Conservation (phyloP, 2,329 filamentous ascomycete species). For the Fusarium azukiicola region DNA sequence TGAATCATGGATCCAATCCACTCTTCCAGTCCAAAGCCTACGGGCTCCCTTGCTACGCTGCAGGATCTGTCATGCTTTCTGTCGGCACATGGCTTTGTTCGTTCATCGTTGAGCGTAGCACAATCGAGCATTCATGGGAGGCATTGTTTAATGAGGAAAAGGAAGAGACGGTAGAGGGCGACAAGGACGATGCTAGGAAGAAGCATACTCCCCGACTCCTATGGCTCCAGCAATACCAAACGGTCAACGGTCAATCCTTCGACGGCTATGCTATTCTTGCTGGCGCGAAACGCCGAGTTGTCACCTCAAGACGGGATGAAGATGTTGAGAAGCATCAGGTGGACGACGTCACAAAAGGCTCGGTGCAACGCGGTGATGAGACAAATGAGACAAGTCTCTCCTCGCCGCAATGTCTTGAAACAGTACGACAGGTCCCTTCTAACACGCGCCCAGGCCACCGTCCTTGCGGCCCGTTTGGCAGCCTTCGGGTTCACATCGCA, state of each 20-base stretch:
- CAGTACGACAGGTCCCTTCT: not conserved
- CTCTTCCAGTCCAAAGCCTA: not conserved
- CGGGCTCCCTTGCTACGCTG: slow-evolving; percentile 17
- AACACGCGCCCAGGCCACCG: not conserved
- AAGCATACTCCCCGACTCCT: not conserved
- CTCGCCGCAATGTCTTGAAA: not conserved
- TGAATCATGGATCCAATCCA: not conserved
- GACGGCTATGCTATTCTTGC: slow-evolving; percentile 10
- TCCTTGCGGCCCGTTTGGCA: not conserved
- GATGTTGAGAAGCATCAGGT: not conserved
- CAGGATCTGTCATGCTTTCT: slow-evolving; percentile 9
- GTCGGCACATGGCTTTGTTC: slow-evolving; percentile 15
- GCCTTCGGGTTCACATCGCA: not conserved
- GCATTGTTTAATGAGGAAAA: not conserved
- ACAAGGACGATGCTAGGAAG: no score
- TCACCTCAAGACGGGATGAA: not conserved
- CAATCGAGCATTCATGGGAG: slow-evolving; percentile 10
- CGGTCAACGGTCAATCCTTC: slow-evolving; percentile 20
- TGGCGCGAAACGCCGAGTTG: not conserved
- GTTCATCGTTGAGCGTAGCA: slow-evolving; percentile 7
- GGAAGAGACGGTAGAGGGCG: not conserved
- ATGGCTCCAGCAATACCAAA: slow-evolving; percentile 23
- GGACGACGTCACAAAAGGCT: not conserved
- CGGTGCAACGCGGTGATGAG: no score
- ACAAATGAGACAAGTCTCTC: not conserved